Evolutionary conservation across 148 eudicot species (phyloP).

Genomic region (Pharnaceum exiguum): DNA sequence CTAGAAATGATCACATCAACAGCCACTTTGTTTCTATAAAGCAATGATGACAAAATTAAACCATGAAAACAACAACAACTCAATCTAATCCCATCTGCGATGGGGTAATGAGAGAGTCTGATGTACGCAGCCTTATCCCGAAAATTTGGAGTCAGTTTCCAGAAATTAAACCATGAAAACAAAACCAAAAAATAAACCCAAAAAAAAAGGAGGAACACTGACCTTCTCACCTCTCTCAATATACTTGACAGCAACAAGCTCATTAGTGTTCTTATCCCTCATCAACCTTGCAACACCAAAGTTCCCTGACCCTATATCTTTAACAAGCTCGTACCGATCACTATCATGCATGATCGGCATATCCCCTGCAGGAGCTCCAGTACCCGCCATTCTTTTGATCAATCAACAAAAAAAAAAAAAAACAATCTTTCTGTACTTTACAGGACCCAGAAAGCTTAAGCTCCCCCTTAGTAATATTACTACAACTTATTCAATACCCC

Average conservation of each 20-base stretch:
- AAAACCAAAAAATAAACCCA: neutral
- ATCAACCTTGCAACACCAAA: slow-evolving; percentile 80
- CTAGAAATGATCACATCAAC: too few species aligned
- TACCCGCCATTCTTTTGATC: slow-evolving; percentile 14
- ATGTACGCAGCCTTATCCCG: neutral
- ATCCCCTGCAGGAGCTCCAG: slow-evolving; percentile 28
- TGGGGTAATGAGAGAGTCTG: neutral
- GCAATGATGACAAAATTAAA: too few species aligned
- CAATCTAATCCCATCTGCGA: neutral
- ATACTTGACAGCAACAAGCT: slow-evolving; percentile 78
- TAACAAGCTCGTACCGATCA: slow-evolving; percentile 62
- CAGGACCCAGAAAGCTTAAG: neutral
- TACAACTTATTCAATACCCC: too few species aligned
- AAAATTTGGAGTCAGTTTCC: neutral
- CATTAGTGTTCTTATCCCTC: slow-evolving; percentile 56
- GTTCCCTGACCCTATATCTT: slow-evolving; percentile 79
- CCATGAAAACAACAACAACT: too few species aligned
- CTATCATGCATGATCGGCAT: slow-evolving; percentile 65
- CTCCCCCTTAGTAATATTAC: too few species aligned
- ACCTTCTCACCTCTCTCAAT: slow-evolving; percentile 90
- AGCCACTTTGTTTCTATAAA: too few species aligned
- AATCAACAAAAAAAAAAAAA: neutral
- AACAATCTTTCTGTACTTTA: neutral
- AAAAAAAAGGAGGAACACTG: slow-evolving; percentile 1
- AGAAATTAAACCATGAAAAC: neutral